A percentile compares a stretch with the other conserved stretches of the same genome.
Evolutionary conservation across 345 rosid species (phyloP).

Genomic region (Angophora floribunda): DNA sequence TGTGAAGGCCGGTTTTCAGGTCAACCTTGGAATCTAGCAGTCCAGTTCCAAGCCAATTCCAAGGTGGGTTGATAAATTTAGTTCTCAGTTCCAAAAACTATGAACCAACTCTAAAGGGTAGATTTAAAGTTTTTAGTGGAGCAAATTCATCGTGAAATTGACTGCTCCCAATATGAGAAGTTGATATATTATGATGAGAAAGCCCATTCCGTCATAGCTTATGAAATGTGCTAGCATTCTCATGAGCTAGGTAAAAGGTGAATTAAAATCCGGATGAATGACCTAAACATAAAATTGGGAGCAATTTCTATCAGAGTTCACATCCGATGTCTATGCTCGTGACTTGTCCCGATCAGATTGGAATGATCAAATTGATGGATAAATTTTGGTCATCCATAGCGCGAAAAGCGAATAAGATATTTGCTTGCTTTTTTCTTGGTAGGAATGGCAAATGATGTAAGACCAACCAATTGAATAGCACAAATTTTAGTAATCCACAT

Average conservation of each 20-base stretch:
- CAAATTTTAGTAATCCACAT: neutral
- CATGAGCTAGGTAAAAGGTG: neutral
- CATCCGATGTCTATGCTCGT: neutral
- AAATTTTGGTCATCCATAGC: neutral
- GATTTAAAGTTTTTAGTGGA: neutral
- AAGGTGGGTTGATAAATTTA: neutral
- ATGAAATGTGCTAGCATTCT: accelerated
- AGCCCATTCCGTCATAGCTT: neutral
- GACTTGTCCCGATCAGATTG: neutral
- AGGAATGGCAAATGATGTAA: neutral
- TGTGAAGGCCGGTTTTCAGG: neutral
- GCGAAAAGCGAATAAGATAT: neutral
- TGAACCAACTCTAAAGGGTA: neutral
- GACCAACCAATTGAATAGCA: neutral
- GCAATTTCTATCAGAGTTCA: neutral
- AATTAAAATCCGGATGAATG: accelerated
- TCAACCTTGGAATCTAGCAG: accelerated
- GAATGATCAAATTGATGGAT: neutral
- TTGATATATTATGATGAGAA: neutral
- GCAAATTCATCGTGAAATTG: neutral
- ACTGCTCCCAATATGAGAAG: accelerated
- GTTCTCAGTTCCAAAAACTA: neutral
- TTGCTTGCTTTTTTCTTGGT: neutral
- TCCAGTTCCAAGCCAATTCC: neutral
- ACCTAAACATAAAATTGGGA: neutral